Conservation (phyloP, 2,329 filamentous ascomycete species). For the Ophiocordyceps camponoti-saundersi region DNA sequence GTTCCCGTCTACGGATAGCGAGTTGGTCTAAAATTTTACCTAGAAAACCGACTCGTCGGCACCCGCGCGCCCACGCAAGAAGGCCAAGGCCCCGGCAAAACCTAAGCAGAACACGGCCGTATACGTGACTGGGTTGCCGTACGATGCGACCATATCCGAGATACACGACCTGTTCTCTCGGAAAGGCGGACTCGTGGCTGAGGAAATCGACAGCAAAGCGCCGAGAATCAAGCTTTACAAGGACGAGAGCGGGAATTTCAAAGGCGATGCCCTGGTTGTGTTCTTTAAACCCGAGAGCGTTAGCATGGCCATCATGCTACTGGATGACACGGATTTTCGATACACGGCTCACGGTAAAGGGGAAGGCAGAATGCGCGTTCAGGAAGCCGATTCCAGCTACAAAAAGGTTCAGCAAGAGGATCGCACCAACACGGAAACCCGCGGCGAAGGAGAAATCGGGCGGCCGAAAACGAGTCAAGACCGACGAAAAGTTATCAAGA, state of each 20-base stretch:
- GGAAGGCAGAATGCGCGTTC: slow-evolving; percentile 58
- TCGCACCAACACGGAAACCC: slow-evolving; percentile 9
- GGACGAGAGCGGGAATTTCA: slow-evolving; percentile 68
- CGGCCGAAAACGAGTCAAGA: slow-evolving; percentile 44
- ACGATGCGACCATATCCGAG: slow-evolving; percentile 63
- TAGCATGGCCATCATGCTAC: slow-evolving; percentile 60
- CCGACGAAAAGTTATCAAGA: slow-evolving; percentile 78
- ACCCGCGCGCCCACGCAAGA: slow-evolving; percentile 23
- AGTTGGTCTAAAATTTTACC: too few relatives aligned
- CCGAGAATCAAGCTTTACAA: slow-evolving; percentile 89
- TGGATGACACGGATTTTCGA: slow-evolving; percentile 71
- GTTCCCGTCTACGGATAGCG: not conserved
- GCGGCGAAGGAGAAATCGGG: slow-evolving; percentile 20
- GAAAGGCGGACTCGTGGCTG: slow-evolving; percentile 80
- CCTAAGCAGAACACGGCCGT: slow-evolving; percentile 69
- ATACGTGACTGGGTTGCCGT: slow-evolving; percentile 77
- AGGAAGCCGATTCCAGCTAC: slow-evolving; percentile 76
- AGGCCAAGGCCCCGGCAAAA: slow-evolving; percentile 28
- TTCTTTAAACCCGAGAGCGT: slow-evolving; percentile 96
- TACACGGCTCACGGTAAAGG: slow-evolving; percentile 33
- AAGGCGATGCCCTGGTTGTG: slow-evolving; percentile 82
- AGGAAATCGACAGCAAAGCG: slow-evolving; percentile 77
- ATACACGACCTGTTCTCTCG: slow-evolving; percentile 67
- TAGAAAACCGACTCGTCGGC: slow-evolving; percentile 16
- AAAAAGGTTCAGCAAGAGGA: slow-evolving; percentile 65